Conservation (phyloP, 2,329 filamentous ascomycete genomes). For the Claviceps pusilla region DNA sequence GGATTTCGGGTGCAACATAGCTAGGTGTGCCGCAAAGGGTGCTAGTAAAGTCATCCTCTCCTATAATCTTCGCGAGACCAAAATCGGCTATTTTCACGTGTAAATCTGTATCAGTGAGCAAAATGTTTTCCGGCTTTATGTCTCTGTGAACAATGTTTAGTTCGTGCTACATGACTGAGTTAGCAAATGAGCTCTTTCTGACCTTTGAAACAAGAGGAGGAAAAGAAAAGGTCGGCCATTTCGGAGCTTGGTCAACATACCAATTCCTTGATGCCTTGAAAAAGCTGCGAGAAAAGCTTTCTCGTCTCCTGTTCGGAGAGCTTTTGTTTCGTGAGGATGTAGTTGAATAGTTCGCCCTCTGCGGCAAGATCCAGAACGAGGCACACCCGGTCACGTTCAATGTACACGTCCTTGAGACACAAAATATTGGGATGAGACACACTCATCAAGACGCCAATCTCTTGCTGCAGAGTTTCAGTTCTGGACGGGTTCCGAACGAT, state of each 20-base stretch:
- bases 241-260: slow-evolving; percentile 35
- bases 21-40: slow-evolving; percentile 93
- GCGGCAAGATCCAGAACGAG: slow-evolving; percentile 79
- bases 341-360: slow-evolving; percentile 91
- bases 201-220: too few species aligned
- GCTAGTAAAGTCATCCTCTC: slow-evolving; percentile 94
- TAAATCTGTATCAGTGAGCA: slow-evolving; percentile 71
- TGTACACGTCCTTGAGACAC: slow-evolving; percentile 88
- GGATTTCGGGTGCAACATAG: slow-evolving; percentile 90
- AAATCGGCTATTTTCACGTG: slow-evolving; percentile 91
- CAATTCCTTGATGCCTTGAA: slow-evolving; percentile 88
- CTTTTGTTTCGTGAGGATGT: slow-evolving; percentile 82
- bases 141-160: slow-evolving; percentile 94
- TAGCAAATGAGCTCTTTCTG: not conserved
- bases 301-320: slow-evolving; percentile 70
- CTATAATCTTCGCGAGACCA: slow-evolving; percentile 93
- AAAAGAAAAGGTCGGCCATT: not conserved
- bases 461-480: slow-evolving; percentile 76
- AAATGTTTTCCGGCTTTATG: slow-evolving; percentile 94
- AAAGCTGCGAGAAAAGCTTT: slow-evolving; percentile 78
- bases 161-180: slow-evolving; percentile 55
- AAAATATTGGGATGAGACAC: slow-evolving; percentile 88
- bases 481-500: slow-evolving; percentile 76
- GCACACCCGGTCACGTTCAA: slow-evolving; percentile 81
- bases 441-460: slow-evolving; percentile 93